phyloP scores from a whole-genome alignment of 176 grass and related monocot species.

The Phragmites australis region DNA sequence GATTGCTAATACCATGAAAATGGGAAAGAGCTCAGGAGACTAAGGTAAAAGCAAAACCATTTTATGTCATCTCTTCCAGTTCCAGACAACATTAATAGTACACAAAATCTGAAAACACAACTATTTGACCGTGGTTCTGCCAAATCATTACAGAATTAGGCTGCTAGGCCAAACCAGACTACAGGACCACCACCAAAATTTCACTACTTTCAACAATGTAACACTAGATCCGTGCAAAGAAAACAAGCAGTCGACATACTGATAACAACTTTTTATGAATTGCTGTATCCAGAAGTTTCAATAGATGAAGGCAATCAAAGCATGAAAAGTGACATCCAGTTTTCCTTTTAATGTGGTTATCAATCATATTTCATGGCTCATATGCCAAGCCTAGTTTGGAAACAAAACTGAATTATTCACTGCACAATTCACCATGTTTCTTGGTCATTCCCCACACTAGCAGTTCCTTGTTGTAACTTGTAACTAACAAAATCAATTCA shows the following conservation, averaged over 20 bases:
- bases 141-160: neutral
- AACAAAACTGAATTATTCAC: neutral
- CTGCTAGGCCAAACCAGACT: neutral
- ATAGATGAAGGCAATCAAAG: neutral
- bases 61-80: neutral
- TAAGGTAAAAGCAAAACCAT: neutral
- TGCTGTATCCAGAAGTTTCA: neutral
- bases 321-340: neutral
- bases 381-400: neutral
- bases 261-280: neutral
- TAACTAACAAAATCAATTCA: constrained; percentile 17
- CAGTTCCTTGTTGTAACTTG: neutral
- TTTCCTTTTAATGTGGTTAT: neutral
- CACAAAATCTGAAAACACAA: neutral
- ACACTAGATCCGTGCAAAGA: constrained; percentile 10
- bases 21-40: neutral
- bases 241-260: neutral
- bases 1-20: neutral
- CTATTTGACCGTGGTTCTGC: neutral
- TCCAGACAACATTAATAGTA: neutral
- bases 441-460: neutral
- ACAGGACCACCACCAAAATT: neutral
- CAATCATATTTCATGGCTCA: neutral
- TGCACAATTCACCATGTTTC: neutral
- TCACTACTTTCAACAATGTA: neutral